These are phyloP conservation scores for Salvia hispanica DNA, from an alignment of 257 asterid genomes.

Conservation along the genomic window DNA sequence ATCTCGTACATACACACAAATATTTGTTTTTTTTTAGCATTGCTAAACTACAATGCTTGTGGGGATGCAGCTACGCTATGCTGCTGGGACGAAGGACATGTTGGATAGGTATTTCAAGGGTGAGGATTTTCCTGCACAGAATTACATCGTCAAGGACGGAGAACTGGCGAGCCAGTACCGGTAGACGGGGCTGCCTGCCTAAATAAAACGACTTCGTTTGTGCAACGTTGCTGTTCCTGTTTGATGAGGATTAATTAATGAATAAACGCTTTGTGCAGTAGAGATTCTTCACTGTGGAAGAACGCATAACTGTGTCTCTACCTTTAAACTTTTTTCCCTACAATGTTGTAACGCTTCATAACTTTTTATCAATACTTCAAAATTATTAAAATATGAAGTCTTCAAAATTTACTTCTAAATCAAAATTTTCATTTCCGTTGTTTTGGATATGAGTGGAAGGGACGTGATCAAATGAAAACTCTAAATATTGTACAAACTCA, in stretches of 20 bases:
- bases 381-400: no score
- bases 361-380: no score
- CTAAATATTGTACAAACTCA: no score
- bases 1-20: no score
- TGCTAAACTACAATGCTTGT: not conserved
- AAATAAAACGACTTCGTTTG: slow-evolving; percentile 16
- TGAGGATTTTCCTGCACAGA: slow-evolving; percentile 74
- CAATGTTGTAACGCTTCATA: no score
- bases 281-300: not conserved
- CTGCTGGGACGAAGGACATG: slow-evolving; percentile 96
- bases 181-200: slow-evolving; percentile 34
- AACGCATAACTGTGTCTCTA: not conserved
- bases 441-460: no score
- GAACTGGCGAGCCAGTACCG: slow-evolving; percentile 91
- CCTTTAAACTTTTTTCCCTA: no score
- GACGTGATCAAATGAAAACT: no score
- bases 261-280: not conserved
- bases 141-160: slow-evolving; percentile 98
- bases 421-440: no score
- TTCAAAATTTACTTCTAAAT: no score
- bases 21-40: no score
- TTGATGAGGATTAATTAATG: slow-evolving; percentile 3
- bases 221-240: not conserved
- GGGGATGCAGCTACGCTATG: slow-evolving; percentile 76
- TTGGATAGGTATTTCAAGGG: slow-evolving; percentile 94